Conservation (phyloP, 116 monocot genomes). For the Trichopus zeylanicus region DNA sequence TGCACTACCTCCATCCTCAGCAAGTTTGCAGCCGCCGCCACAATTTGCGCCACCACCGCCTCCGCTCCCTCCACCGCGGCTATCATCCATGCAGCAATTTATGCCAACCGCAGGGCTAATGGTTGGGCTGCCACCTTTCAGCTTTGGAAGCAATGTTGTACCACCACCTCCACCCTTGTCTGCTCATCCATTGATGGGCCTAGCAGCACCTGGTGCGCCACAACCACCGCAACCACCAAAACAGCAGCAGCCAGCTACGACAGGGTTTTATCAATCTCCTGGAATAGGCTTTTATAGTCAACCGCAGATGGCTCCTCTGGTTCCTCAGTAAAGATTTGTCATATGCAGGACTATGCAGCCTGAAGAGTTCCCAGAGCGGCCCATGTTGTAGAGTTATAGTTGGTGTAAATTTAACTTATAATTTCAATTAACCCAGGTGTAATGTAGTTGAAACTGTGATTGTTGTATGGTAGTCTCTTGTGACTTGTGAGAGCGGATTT, state of each 20-base stretch:
- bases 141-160: constrained; percentile 15
- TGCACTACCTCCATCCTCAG: constrained; percentile 20
- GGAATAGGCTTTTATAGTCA: constrained; percentile 64
- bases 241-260: constrained; percentile 7
- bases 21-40: constrained; percentile 19
- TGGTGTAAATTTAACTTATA: background rate
- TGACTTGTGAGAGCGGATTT: too few species aligned
- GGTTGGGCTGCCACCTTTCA: constrained; percentile 26
- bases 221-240: constrained; percentile 27
- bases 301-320: constrained; percentile 31
- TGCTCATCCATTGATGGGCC: constrained; percentile 19
- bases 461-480: too few species aligned
- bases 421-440: background rate
- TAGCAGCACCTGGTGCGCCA: constrained; percentile 28
- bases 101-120: constrained; percentile 31
- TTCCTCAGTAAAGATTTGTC: constrained; percentile 22
- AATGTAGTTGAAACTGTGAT: background rate
- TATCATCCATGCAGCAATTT: constrained; percentile 21
- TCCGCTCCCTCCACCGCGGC: constrained; percentile 23
- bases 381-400: background rate
- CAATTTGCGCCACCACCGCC: constrained; percentile 36
- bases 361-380: too few species aligned
- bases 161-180: constrained; percentile 52
- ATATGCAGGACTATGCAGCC: too few species aligned
- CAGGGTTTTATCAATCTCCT: constrained; percentile 50